Conservation (phyloP, 2,329 filamentous ascomycete species). For the Blastomyces percursus region DNA sequence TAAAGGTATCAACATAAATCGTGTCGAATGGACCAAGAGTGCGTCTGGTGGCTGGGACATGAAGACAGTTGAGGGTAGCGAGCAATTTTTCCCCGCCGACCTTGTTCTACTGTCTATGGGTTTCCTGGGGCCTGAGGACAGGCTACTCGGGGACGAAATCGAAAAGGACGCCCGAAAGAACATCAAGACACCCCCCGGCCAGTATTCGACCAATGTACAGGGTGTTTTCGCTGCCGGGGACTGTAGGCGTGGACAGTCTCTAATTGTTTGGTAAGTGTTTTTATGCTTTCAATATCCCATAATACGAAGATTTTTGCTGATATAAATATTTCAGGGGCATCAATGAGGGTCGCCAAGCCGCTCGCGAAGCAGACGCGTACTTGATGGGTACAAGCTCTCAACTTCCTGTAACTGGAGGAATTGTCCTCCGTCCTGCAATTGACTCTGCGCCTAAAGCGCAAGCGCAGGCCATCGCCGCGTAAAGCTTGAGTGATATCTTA, state of each 20-base stretch:
- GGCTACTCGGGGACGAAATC: constrained; percentile 73
- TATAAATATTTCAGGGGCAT: constrained; percentile 55
- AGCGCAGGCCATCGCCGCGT: constrained; percentile 21
- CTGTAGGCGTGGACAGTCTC: constrained; percentile 83
- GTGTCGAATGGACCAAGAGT: constrained; percentile 92
- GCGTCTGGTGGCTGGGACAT: constrained; percentile 91
- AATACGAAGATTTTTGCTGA: constrained; percentile 8
- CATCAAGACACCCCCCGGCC: constrained; percentile 80
- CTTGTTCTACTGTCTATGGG: constrained; percentile 93
- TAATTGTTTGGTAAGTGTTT: constrained; percentile 77
- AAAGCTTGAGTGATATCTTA: constrained; percentile 5
- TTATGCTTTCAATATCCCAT: neutral
- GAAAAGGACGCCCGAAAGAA: constrained; percentile 92
- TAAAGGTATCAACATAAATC: constrained; percentile 90
- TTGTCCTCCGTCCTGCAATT: constrained; percentile 64
- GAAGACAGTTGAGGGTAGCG: constrained; percentile 88
- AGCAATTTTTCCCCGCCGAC: constrained; percentile 94
- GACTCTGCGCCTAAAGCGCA: constrained; percentile 30
- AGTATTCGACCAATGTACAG: constrained; percentile 77
- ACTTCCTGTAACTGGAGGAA: constrained; percentile 84
- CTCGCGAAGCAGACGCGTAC: constrained; percentile 82
- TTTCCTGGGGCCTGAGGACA: constrained; percentile 87
- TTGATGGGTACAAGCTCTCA: constrained; percentile 64
- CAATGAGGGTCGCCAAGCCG: constrained; percentile 89
- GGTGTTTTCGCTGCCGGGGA: constrained; percentile 92